Percentiles rank a stretch among this genome's conserved stretches.
phyloP scores from a whole-genome alignment of 2,329 filamentous ascomycete species.

The Botryotinia calthae region DNA sequence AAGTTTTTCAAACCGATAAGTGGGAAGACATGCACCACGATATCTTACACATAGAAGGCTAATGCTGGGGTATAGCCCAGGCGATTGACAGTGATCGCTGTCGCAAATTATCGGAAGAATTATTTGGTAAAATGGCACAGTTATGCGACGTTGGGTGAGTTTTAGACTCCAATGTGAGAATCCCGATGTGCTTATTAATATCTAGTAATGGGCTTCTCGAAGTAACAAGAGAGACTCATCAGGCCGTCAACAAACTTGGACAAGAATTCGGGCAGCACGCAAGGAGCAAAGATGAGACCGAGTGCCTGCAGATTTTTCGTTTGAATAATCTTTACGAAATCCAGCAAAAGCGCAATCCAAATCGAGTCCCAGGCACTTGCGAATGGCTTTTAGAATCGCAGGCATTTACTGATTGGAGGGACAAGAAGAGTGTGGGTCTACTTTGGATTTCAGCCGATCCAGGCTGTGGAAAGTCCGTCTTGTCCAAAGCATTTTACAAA shows the following conservation, averaged over 20 bases:
- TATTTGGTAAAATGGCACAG: neutral
- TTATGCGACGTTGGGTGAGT: no score
- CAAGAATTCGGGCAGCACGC: neutral
- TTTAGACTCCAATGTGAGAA: no score
- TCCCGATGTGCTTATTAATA: no score
- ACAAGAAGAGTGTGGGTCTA: neutral
- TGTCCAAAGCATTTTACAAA: neutral
- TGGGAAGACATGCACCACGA: neutral
- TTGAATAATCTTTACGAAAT: neutral
- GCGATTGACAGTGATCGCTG: neutral
- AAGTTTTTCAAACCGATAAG: neutral
- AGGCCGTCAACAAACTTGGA: neutral
- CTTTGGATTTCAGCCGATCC: conserved; percentile 14
- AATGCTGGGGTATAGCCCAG: neutral
- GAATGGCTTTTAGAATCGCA: neutral
- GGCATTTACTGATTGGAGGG: neutral
- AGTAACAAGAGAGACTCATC: neutral
- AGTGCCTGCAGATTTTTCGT: conserved; percentile 1
- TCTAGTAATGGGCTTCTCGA: neutral
- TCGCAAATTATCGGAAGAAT: neutral
- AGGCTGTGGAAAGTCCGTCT: conserved; percentile 12
- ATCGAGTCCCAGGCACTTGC: neutral
- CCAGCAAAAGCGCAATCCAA: neutral
- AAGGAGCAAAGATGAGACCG: neutral
- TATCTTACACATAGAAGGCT: neutral